Evolutionary conservation across 2,329 filamentous ascomycete species (phyloP).

Genomic region (Pseudogymnoascus sp.): DNA sequence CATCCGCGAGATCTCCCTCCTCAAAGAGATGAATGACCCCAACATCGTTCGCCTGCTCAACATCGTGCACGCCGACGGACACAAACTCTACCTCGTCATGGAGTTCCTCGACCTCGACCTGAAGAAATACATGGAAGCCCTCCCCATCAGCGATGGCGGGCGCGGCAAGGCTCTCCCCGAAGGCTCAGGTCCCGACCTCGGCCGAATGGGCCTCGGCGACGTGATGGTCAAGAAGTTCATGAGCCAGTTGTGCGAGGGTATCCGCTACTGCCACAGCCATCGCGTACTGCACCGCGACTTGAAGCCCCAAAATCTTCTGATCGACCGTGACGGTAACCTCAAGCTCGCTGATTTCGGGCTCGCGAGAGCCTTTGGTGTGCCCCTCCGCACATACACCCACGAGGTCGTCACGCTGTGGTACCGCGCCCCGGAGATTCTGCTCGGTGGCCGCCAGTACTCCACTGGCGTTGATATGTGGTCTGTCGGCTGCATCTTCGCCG

Average conservation of each 20-base stretch:
- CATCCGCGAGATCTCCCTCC: conserved; percentile 85
- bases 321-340: conserved; percentile 76
- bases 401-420: conserved; percentile 96
- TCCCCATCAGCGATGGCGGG: conserved; percentile 75
- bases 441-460: conserved; percentile 85
- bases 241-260: conserved; percentile 74
- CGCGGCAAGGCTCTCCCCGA: conserved; percentile 79
- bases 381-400: conserved; percentile 84
- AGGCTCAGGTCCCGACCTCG: conserved; percentile 55
- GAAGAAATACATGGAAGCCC: conserved; percentile 93
- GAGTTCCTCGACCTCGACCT: conserved; percentile 87
- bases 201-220: conserved; percentile 63
- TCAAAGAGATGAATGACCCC: conserved; percentile 89
- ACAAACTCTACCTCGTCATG: conserved; percentile 89
- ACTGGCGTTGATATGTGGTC: conserved; percentile 97
- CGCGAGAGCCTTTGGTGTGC: conserved; percentile 83
- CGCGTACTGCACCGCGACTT: conserved; percentile 80
- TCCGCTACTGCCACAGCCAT: conserved; percentile 83
- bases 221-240: conserved; percentile 89
- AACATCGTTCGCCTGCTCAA: conserved; percentile 84
- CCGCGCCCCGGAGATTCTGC: conserved; percentile 78
- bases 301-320: conserved; percentile 85
- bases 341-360: conserved; percentile 88
- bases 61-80: conserved; percentile 88
- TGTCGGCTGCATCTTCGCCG: conserved; percentile 86